phyloP scores from a whole-genome alignment of 2,329 filamentous ascomycete species.

The Cercospora brassicicola region DNA sequence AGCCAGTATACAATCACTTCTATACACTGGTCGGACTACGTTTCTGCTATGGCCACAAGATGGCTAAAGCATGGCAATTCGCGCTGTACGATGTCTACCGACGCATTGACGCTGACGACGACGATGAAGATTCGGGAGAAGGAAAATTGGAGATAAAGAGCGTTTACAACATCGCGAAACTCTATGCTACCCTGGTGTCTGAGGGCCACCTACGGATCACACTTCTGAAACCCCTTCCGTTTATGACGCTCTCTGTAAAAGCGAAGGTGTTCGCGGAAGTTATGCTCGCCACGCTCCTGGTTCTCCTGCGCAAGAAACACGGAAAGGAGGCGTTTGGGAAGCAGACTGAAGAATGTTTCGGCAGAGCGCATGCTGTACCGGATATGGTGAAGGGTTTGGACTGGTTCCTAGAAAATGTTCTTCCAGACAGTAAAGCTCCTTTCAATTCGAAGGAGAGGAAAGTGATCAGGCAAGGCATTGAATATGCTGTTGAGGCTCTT shows the following conservation, averaged over 20 bases:
- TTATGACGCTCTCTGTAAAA: conserved; percentile 73
- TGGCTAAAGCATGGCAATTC: conserved; percentile 84
- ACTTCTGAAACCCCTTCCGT: conserved; percentile 68
- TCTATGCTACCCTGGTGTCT: conserved; percentile 64
- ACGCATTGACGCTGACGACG: conserved; percentile 63
- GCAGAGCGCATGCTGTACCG: conserved; percentile 61
- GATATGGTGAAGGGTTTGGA: conserved; percentile 72
- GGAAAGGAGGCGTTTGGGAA: conserved; percentile 49
- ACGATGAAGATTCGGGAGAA: conserved; percentile 57
- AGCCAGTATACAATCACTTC: conserved; percentile 85
- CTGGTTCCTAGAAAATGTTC: conserved; percentile 75
- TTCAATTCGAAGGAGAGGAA: conserved; percentile 54
- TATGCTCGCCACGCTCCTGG: conserved; percentile 72
- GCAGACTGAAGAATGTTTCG: conserved; percentile 65
- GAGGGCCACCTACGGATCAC: conserved; percentile 60
- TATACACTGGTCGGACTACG: conserved; percentile 82
- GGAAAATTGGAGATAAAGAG: conserved; percentile 56
- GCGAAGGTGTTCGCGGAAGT: conserved; percentile 78
- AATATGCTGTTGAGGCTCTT: conserved; percentile 31
- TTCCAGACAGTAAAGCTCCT: conserved; percentile 63
- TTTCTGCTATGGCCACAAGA: conserved; percentile 69
- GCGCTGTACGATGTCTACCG: conserved; percentile 83
- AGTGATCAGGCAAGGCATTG: conserved; percentile 49
- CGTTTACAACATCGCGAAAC: conserved; percentile 66
- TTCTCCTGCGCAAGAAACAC: conserved; percentile 50